A percentile compares a stretch with the other conserved stretches of the same genome.
These are phyloP conservation scores for Colletotrichum sp. DNA, from an alignment of 2,329 filamentous ascomycete genomes.

Conservation along the genomic window DNA sequence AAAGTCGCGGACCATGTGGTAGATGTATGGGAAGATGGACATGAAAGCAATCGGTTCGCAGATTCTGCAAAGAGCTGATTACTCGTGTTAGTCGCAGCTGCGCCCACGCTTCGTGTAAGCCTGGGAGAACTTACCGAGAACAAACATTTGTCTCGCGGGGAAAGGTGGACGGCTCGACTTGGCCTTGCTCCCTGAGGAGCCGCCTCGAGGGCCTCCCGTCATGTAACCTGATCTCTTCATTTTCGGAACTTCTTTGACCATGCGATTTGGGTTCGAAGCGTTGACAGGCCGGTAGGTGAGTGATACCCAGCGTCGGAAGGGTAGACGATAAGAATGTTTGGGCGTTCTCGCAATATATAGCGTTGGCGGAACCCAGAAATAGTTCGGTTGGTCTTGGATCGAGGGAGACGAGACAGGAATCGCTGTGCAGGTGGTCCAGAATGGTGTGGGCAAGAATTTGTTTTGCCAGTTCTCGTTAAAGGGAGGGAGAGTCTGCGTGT, in stretches of 20 bases:
- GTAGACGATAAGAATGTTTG: neutral
- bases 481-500: neutral
- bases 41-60: constrained; percentile 99
- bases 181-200: constrained; percentile 4
- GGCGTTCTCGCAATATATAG: constrained; percentile 10
- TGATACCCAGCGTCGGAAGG: neutral
- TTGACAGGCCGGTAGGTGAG: neutral
- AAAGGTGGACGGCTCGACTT: constrained; percentile 31
- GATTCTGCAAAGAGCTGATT: constrained; percentile 86
- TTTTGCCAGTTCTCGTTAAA: constrained; percentile 17
- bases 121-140: constrained; percentile 45
- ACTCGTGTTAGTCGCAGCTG: neutral
- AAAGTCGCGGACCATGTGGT: constrained; percentile 96
- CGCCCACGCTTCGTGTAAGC: neutral
- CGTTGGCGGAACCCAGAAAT: neutral
- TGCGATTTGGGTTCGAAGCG: neutral
- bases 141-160: constrained; percentile 54
- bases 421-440: neutral
- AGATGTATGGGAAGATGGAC: constrained; percentile 98
- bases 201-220: constrained; percentile 14
- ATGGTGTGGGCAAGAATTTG: constrained; percentile 13
- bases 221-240: constrained; percentile 22
- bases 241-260: neutral
- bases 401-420: constrained; percentile 3
- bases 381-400: neutral